Base-by-base conservation (phyloP, 345 rosid species). In the Aegle marmelos region DNA sequence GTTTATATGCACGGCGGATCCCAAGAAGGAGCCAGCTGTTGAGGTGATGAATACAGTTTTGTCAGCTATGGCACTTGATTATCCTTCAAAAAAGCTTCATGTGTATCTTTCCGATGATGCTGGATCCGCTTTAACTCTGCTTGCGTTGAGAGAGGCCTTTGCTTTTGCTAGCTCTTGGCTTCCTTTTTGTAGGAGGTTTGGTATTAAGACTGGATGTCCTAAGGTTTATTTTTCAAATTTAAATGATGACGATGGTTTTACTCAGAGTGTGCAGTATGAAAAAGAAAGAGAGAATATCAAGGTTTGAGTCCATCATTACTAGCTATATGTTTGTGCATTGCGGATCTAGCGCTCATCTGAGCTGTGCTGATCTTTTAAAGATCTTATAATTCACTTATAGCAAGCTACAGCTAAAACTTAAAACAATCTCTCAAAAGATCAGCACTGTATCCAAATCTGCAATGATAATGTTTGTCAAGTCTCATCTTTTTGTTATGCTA, bases 61-160 rank as follows among this genome's bases (percentile, higher is more conserved):
- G 24, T 90, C 91, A 0, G 88, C 84, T 3, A 82, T 90, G 89
- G 89, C 89, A 0, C 70, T 81, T 10, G 93, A 88, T 62, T 88
- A 90, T 58, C 91, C 91, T 7, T 34, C 79, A 0, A 87, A 80
- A 79, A 90, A 86, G 86, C 79, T 90, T 27, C 72, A 83, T 4
- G 85, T 88, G 62, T 86, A 89, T 80, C 76, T 88, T 33, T 89
- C 93, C 0, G 93, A 89, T 72, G 92, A 89, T 22, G 86, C 79
- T 0, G 82, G 87, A 14, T 83, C 87, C 30, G 68, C 79, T 1
- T 16, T 82, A 53, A 89, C 91, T 10, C 74, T 88, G 68, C 24
- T 34, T 14, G 86, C 79, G 36, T 73, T 82, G 78, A 79, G 72
- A 79, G 87, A 82, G 77, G 88, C 91, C 31, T 81, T 69, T 60